phyloP scores from a whole-genome alignment of 2,329 filamentous ascomycete genomes.

The Sphaerulina populicola region DNA sequence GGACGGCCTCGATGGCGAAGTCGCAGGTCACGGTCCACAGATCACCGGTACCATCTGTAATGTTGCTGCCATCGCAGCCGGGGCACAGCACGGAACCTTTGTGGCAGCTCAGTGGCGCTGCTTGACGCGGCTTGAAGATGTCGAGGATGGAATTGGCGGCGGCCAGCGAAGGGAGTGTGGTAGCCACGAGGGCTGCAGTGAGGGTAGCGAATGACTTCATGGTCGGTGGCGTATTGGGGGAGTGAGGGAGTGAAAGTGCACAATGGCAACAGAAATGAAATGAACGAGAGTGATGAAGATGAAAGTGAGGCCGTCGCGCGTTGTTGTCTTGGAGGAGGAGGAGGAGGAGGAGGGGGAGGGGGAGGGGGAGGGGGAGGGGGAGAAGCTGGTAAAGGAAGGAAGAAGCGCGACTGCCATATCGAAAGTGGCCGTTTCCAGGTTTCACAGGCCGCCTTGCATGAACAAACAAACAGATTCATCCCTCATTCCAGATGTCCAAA shows the following conservation, averaged over 20 bases:
- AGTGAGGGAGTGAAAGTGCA: not conserved
- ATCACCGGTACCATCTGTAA: slow-evolving; percentile 17
- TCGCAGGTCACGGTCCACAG: slow-evolving; percentile 23
- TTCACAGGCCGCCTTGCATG: not conserved
- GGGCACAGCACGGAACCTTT: slow-evolving; percentile 18
- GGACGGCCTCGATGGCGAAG: slow-evolving; percentile 13
- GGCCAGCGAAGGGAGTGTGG: slow-evolving; percentile 6
- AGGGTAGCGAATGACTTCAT: slow-evolving; percentile 13
- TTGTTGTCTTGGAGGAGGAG: not conserved
- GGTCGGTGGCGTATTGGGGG: slow-evolving; percentile 29
- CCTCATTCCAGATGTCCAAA: slow-evolving; percentile 4
- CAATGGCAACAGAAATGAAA: slow-evolving; percentile 4
- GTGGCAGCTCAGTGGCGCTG: slow-evolving; percentile 9
- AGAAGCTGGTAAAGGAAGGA: too few relatives aligned
- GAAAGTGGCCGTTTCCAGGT: not conserved
- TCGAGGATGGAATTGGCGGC: slow-evolving; percentile 10
- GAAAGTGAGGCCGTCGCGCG: not conserved
- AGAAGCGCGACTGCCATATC: not conserved
- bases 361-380: too few relatives aligned
- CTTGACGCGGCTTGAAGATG: slow-evolving; percentile 7
- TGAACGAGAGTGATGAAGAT: not conserved
- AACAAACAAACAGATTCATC: slow-evolving; percentile 3
- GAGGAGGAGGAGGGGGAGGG: too few relatives aligned
- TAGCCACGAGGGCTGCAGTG: slow-evolving; percentile 9
- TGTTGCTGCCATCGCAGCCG: slow-evolving; percentile 19